These are phyloP conservation scores for Mrakia frigida DNA, from an alignment of 768 basidiomycete species.

Conservation along the genomic window DNA sequence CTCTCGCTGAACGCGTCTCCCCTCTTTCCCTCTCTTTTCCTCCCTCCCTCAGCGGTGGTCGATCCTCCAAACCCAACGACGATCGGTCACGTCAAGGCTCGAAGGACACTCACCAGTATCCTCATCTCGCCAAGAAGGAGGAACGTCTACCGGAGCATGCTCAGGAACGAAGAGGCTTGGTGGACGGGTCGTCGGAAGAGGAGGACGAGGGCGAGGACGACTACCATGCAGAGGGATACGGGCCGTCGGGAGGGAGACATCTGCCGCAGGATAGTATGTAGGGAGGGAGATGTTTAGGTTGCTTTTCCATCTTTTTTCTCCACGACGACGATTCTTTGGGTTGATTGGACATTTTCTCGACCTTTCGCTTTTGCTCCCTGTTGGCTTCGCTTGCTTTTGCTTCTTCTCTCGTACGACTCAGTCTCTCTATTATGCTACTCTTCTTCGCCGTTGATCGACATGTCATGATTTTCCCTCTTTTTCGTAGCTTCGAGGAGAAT, in stretches of 20 bases:
- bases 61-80: neutral
- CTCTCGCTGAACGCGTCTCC: neutral
- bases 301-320: neutral
- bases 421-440: too few species aligned
- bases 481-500: too few species aligned
- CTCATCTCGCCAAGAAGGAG: constrained; percentile 22
- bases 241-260: neutral
- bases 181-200: neutral
- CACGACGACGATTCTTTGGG: too few species aligned
- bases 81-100: neutral
- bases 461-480: too few species aligned
- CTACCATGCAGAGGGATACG: neutral
- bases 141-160: constrained; percentile 12
- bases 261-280: neutral
- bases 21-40: neutral
- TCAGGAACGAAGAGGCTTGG: constrained; percentile 19
- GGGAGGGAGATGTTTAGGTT: neutral
- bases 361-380: too few species aligned
- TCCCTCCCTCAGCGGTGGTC: neutral
- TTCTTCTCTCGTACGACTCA: too few species aligned
- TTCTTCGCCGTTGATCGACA: too few species aligned
- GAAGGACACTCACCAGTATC: neutral
- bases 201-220: neutral
- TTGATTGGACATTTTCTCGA: too few species aligned
- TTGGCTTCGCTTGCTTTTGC: too few species aligned